Evolutionary conservation across 257 asterid species (phyloP), one percentile per base, ranked within the genome.

Genomic region (Nicotiana attenuata): DNA sequence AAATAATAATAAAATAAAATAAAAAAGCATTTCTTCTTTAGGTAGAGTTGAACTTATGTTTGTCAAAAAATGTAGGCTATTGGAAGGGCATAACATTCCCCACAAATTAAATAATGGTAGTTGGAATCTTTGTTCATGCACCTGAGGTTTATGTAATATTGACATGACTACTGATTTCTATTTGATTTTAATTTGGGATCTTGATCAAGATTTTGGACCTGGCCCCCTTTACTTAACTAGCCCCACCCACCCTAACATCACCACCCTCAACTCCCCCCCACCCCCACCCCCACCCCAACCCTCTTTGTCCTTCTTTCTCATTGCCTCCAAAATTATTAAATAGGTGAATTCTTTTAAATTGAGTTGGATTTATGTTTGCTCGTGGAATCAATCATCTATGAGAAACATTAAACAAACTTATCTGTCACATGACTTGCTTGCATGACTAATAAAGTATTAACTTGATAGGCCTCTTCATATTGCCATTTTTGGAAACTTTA

Each of bases 71-170:
- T 80, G 87, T 38, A 78, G 50, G 85, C 78, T 76, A 86, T 68
- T 85, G 85, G 84, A 81, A 81, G 56, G 82, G 66, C 87, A 82
- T 55, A 64, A 24, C 81, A 84, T 82, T 81, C 91, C 90, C 90
- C 87, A 90, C 88, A 80, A 2, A 24, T 28, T 45, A 71, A 57
- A 60, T 68, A 59, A 61, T 67, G 84, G 69, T 47, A 76, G 56
- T 35, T 79, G 68, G 77, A 81, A 57, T 50, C 82, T 81, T 76
- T 77, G 90, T 89, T 89, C 90, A 91, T 91, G 91, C 56, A 90
- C 83, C 83, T 45, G 67, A 28, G 26, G 41, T 0, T 73, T 73
- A 73, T 73, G 41, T 45, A 45, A 22, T 22, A 35, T 73, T 73
- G 79, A 47, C 8, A 73, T 3, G 59, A 22, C 38, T 45, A 24